A percentile compares a stretch with the other conserved stretches of the same genome.
These are phyloP conservation scores for Stephania cephalantha DNA, from an alignment of 164 flowering plant genomes.

Conservation along the genomic window DNA sequence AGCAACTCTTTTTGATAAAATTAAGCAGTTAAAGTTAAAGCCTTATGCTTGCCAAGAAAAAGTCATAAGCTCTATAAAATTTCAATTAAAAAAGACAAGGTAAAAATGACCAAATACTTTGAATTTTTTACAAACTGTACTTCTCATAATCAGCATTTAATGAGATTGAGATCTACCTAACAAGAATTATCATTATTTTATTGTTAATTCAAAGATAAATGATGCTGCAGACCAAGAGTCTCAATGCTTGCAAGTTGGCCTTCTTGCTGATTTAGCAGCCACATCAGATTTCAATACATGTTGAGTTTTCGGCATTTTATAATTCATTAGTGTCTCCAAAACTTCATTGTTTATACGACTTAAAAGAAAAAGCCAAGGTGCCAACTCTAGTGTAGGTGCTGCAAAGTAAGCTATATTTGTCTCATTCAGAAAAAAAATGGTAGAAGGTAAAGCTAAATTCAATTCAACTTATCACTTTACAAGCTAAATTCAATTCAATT, in stretches of 20 bases:
- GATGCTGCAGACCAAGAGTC: not conserved
- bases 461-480: too few species aligned
- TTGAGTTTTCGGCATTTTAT: not conserved
- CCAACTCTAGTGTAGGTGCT: not conserved
- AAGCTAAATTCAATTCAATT: too few species aligned
- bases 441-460: not conserved
- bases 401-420: not conserved
- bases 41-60: not conserved
- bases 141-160: not conserved
- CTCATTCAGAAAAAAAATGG: not conserved
- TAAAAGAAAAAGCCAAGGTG: not conserved
- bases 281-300: not conserved
- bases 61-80: not conserved
- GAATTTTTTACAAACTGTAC: not conserved
- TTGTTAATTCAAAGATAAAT: not conserved
- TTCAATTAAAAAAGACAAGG: not conserved
- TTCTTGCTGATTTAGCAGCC: not conserved
- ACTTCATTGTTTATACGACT: not conserved
- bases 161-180: not conserved
- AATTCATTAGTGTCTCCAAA: not conserved
- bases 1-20: not conserved
- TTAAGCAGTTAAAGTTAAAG: not conserved
- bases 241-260: not conserved
- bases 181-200: not conserved
- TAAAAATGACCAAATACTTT: not conserved